A percentile compares a stretch with the other conserved stretches of the same genome.
Conservation (phyloP, 2,329 filamentous ascomycete species). For the Arthrobotrys pseudoclavata region DNA sequence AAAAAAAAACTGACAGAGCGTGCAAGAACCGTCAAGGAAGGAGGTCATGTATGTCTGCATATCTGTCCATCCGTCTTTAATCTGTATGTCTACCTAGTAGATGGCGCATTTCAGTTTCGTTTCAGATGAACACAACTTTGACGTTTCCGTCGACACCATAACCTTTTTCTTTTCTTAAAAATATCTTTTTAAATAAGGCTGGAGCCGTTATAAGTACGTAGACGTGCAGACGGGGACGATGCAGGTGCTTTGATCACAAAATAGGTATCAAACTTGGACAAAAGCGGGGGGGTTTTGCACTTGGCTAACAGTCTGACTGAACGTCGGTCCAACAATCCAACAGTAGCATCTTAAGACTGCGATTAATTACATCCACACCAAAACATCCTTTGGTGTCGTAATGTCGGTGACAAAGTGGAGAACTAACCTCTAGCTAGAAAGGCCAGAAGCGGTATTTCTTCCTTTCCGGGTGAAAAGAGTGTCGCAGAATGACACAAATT, state of each 20-base stretch:
- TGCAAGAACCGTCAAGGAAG: constrained; percentile 38
- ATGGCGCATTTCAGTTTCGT: constrained; percentile 16
- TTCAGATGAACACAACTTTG: constrained; percentile 30
- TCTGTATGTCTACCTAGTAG: constrained; percentile 4
- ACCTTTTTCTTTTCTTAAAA: not conserved
- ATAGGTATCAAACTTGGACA: constrained; percentile 9
- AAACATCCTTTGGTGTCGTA: constrained; percentile 10
- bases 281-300: constrained; percentile 22
- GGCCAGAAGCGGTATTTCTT: constrained; percentile 35
- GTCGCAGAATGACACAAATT: constrained; percentile 33
- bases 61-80: not conserved
- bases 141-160: constrained; percentile 20
- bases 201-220: constrained; percentile 13
- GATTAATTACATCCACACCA: not conserved
- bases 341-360: not conserved
- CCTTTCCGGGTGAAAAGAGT: constrained; percentile 46
- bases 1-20: constrained; percentile 3
- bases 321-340: constrained; percentile 16
- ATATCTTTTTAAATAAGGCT: constrained; percentile 10
- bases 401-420: constrained; percentile 12
- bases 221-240: constrained; percentile 32
- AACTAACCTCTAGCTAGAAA: constrained; percentile 9
- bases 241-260: constrained; percentile 49
- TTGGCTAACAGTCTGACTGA: constrained; percentile 10
- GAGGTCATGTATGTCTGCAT: constrained; percentile 20